phyloP scores from a whole-genome alignment of 768 basidiomycete genomes.

The Russula sp. region DNA sequence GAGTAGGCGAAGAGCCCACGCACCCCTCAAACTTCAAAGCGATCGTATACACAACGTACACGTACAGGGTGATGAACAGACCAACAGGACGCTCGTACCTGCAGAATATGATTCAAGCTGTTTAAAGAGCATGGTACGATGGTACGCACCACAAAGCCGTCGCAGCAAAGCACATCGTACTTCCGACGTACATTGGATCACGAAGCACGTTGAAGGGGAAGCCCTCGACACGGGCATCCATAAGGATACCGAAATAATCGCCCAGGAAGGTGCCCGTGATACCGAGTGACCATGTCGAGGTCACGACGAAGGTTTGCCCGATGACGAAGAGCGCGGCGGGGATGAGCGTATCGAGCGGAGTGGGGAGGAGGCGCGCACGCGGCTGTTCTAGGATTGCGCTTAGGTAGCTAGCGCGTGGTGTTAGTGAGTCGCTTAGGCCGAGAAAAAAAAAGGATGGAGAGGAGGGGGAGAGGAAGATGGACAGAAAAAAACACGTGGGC shows the following conservation, averaged over 20 bases:
- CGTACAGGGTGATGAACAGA: slow-evolving; percentile 71
- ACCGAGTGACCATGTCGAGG: slow-evolving; percentile 87
- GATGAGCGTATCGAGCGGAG: slow-evolving; percentile 58
- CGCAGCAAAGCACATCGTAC: slow-evolving; percentile 84
- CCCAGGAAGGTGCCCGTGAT: slow-evolving; percentile 90
- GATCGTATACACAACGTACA: slow-evolving; percentile 78
- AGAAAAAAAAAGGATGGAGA: not conserved
- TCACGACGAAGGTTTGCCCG: slow-evolving; percentile 84
- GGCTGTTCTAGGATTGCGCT: slow-evolving; percentile 78
- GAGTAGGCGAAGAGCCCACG: slow-evolving; percentile 32
- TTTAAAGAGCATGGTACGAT: slow-evolving; percentile 5
- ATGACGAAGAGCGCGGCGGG: slow-evolving; percentile 58
- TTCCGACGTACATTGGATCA: slow-evolving; percentile 97
- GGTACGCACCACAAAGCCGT: slow-evolving; percentile 76
- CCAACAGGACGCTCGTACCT: slow-evolving; percentile 90
- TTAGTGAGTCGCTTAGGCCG: not conserved
- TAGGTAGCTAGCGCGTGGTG: slow-evolving; percentile 57
- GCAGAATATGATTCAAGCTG: not conserved
- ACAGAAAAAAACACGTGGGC: not conserved
- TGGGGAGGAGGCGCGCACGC: slow-evolving; percentile 56
- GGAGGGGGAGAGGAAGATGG: not conserved
- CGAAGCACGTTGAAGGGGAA: slow-evolving; percentile 94
- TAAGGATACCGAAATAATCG: slow-evolving; percentile 83
- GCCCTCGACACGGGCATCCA: slow-evolving; percentile 86
- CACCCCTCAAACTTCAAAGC: slow-evolving; percentile 91